Percentiles rank a stretch among this genome's conserved stretches.
Conservation (phyloP, 352 stramenopile species). For the Elongisporangium undulatum region DNA sequence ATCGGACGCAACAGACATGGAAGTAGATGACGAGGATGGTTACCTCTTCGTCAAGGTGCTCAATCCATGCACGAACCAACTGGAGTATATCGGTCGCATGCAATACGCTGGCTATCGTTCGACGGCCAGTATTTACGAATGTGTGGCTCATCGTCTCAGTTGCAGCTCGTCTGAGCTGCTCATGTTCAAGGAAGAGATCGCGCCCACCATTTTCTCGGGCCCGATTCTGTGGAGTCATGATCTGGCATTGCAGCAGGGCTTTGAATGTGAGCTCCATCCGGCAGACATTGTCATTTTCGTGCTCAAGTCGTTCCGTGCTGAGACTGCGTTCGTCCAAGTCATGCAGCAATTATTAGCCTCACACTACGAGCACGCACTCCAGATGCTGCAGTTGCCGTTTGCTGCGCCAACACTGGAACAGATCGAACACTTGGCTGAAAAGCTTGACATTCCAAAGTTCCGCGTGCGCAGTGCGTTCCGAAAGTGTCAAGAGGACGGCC, state of each 20-base stretch:
- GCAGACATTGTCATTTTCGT: constrained; percentile 70
- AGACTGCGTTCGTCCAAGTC: constrained; percentile 14
- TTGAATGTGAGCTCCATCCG: constrained; percentile 20
- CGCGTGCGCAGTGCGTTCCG: constrained; percentile 73
- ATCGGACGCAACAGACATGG: background rate
- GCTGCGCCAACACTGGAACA: constrained; percentile 41
- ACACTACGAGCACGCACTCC: constrained; percentile 33
- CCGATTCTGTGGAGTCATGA: constrained; percentile 33
- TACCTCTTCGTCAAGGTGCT: constrained; percentile 73
- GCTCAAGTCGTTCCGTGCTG: constrained; percentile 10
- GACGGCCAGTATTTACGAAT: constrained; percentile 38
- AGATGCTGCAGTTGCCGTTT: constrained; percentile 21
- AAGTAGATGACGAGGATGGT: constrained; percentile 4
- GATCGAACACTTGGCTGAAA: constrained; percentile 59
- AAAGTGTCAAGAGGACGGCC: constrained; percentile 69
- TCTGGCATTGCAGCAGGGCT: constrained; percentile 6
- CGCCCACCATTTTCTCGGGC: constrained; percentile 46
- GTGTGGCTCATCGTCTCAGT: constrained; percentile 28
- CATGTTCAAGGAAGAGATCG: constrained; percentile 77
- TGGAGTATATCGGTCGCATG: constrained; percentile 43
- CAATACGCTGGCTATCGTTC: constrained; percentile 14
- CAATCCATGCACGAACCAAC: constrained; percentile 27
- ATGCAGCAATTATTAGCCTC: constrained; percentile 31
- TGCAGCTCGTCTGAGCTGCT: constrained; percentile 42
- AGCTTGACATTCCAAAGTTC: constrained; percentile 77